Evolutionary conservation across 2,329 filamentous ascomycete genomes (phyloP).

Genomic region (Colletotrichum echinochloae): DNA sequence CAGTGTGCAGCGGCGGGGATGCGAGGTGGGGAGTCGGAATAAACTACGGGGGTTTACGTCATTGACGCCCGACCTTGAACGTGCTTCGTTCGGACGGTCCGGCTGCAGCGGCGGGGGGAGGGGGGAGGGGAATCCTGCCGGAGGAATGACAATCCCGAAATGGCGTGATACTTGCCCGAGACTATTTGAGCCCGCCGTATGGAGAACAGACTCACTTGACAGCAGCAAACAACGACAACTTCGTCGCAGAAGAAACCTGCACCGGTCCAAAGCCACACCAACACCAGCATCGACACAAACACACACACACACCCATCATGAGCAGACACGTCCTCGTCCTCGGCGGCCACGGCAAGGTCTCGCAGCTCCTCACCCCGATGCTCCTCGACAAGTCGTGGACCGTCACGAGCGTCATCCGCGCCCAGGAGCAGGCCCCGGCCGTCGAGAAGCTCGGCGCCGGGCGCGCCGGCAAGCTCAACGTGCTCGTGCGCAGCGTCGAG

Average conservation of each 20-base stretch:
- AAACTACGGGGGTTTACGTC: conserved; percentile 30
- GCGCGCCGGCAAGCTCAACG: conserved; percentile 72
- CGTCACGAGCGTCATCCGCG: conserved; percentile 83
- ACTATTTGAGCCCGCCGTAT: conserved; percentile 6
- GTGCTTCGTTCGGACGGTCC: background rate
- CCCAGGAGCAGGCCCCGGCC: conserved; percentile 72
- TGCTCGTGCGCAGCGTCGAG: conserved; percentile 77
- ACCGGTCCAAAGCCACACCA: background rate
- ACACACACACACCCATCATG: conserved; percentile 38
- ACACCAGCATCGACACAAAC: background rate
- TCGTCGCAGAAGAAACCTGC: background rate
- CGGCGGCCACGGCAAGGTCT: conserved; percentile 85
- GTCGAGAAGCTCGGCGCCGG: conserved; percentile 72
- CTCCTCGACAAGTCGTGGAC: conserved; percentile 80
- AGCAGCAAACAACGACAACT: background rate
- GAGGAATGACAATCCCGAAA: no score
- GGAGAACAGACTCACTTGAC: background rate
- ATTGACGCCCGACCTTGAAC: conserved; percentile 19
- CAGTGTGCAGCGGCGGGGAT: no score
- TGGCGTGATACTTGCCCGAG: background rate
- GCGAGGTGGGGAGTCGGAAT: conserved; percentile 5
- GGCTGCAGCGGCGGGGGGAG: no score
- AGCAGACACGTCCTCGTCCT: conserved; percentile 74
- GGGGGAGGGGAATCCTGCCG: background rate
- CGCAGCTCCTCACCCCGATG: conserved; percentile 79